Evolutionary conservation across 1,139 yeast genomes (phyloP), one percentile per base, ranked within the genome.

Genomic region (Diutina ranongensis): DNA sequence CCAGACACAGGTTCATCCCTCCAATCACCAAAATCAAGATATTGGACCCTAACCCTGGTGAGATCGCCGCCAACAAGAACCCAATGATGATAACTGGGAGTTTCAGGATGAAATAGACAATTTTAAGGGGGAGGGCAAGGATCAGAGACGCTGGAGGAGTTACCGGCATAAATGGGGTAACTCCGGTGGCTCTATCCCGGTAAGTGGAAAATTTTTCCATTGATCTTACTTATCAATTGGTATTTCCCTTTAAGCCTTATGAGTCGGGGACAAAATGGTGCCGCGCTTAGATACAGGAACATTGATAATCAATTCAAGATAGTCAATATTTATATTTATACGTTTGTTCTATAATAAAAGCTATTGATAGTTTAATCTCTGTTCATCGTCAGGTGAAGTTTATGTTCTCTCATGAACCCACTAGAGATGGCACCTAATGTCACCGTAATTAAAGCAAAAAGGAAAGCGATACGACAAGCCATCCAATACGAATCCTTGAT

Each of bases 131-230:
- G 15, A 38, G 3, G 18, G 25, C 15, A 8, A 25, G 13, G 12
- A 48, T 7, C 10, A 47, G 47, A 10, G 47, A 42, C 35, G 50
- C 52, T 32, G 45, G 56, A 48, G 25, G 52, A 34, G 54, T 61
- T 4, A 54, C 58, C 0, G 88, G 87, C 64, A 80, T 67, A 51
- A 83, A 83, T 2, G 94, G 94, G 1, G 87, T 76, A 16, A 83
- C 80, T n/a, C 94, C 94, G 2, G 92, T 83, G 2, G 86, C 86
- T 53, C 78, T 81, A 55, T 83, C 94, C 59, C 89, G 73, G 77
- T 81, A 83, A 49, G 71, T 71, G 35, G 86, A 77, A 61, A 75
- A 83, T 62, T 82, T 82, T 60, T 83, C 94, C 94, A 83, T 82
- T 20, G 38, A n/a, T n/a, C n/a, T n/a, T n/a, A n/a, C n/a, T n/a